Base-by-base conservation (phyloP, 2,329 filamentous ascomycete species). In the Penicillium verrucosum region DNA sequence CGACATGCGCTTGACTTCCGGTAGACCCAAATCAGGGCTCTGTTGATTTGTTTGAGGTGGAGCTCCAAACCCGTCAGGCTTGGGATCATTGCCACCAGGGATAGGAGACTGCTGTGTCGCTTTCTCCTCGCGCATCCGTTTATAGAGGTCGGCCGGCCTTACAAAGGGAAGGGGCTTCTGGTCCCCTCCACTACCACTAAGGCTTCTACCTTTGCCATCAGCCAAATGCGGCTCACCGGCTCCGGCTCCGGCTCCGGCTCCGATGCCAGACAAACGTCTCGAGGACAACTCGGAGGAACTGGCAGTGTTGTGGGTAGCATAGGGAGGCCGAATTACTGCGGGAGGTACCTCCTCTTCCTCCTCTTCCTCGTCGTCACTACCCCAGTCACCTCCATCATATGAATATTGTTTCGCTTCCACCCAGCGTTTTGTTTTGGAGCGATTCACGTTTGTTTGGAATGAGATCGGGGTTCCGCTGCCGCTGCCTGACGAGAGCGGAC, bases 311-410 rank as follows among this genome's bases (percentile, higher is more conserved):
- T 67, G 71, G 32, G 68, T 64, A 40, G 61, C 53, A 57, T 65
- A 62, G 16, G 63, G 58, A 30, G 65, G 67, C 43, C 59, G 61
- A 30, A 63, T 59, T 23, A 67, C 59, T 7, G 66, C 56, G 11
- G 66, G 66, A 61, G 81, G 80, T 56, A 82, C 80, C 52, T 85
- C 77, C 4, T 81, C 79, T 32, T 86, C 83, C n/a, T 85, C 30
- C 56, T 85, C 82, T 9, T 87, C 84, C 36, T 88, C 85, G 54
- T 81, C 81, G 42, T 77, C 77, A 34, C 85, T 88, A 36, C 91
- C 93, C 92, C 93, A 97, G 69, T 96, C 93, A 67, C 95, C 92
- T 61, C 92, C 93, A 68, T 93, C 92, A 70, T 97, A 97, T 70
- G 85, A 89, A 66, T 89, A 87, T 57, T 85, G 82, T 74, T 92